Conservation (phyloP, 495 filamentous ascomycete species). For the Hypoxylon rickii region DNA sequence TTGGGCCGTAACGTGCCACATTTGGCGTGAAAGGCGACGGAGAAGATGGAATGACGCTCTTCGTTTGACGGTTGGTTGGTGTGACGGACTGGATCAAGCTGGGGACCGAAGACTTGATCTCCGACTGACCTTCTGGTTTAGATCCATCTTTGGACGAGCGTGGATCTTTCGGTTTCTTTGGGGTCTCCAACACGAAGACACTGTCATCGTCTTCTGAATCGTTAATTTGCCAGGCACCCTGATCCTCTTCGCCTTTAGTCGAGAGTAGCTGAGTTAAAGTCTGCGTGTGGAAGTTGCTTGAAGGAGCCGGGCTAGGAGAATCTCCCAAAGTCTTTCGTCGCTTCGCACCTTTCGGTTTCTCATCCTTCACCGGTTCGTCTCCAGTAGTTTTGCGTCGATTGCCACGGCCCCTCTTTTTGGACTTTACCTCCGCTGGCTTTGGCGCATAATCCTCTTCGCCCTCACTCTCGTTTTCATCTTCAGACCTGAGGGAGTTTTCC, state of each 20-base stretch:
- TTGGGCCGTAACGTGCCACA: slow-evolving; percentile 34
- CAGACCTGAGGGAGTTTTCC: slow-evolving; percentile 13
- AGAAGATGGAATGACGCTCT: slow-evolving; percentile 47
- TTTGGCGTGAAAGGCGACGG: slow-evolving; percentile 45
- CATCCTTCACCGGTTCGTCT: slow-evolving; percentile 23
- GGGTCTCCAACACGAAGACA: slow-evolving; percentile 31
- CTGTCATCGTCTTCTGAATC: slow-evolving; percentile 44
- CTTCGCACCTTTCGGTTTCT: slow-evolving; percentile 29
- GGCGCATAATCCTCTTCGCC: slow-evolving; percentile 16
- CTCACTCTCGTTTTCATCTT: slow-evolving; percentile 21
- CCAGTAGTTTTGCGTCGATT: slow-evolving; percentile 33
- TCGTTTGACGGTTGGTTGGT: slow-evolving; percentile 41
- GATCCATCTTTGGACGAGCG: slow-evolving; percentile 2
- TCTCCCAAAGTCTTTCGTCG: slow-evolving; percentile 53
- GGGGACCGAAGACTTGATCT: slow-evolving; percentile 21
- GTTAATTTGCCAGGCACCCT: slow-evolving; percentile 35
- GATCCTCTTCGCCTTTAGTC: slow-evolving; percentile 27
- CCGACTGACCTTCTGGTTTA: slow-evolving; percentile 1
- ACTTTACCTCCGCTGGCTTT: slow-evolving; percentile 17
- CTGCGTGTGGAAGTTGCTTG: slow-evolving; percentile 47
- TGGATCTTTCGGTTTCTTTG: slow-evolving; percentile 12
- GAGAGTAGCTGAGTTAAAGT: slow-evolving; percentile 50
- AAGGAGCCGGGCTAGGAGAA: slow-evolving; percentile 32
- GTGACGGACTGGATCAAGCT: slow-evolving; percentile 37
- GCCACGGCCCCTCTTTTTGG: slow-evolving; percentile 26